Evolutionary conservation across 2,329 filamentous ascomycete genomes (phyloP).

Genomic region (Scedosporium dehoogii): DNA sequence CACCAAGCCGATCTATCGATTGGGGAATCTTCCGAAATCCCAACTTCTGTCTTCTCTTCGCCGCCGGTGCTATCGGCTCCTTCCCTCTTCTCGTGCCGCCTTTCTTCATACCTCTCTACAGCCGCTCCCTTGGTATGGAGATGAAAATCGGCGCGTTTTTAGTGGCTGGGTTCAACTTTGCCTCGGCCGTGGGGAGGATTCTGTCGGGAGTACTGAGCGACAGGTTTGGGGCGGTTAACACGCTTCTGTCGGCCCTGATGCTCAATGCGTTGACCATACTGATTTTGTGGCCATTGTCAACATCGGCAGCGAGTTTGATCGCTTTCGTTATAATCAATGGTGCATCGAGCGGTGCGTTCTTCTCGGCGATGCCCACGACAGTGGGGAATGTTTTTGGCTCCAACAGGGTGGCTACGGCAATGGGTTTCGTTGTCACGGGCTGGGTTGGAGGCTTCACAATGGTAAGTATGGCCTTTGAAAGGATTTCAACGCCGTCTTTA

Average conservation of each 20-base stretch:
- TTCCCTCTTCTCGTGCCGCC: conserved; percentile 52
- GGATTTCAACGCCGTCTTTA: neutral
- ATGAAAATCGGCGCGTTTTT: conserved; percentile 43
- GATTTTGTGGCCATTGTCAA: conserved; percentile 50
- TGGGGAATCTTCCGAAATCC: conserved; percentile 41
- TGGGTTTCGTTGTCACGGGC: conserved; percentile 52
- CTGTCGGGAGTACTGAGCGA: conserved; percentile 44
- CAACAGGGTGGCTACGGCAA: conserved; percentile 40
- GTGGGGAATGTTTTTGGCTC: conserved; percentile 50
- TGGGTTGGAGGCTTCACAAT: conserved; percentile 43
- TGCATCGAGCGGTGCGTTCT: conserved; percentile 51
- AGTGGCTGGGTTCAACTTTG: conserved; percentile 51
- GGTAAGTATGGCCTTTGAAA: neutral
- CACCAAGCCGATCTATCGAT: conserved; percentile 10
- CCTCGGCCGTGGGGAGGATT: conserved; percentile 48
- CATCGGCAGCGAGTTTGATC: conserved; percentile 40
- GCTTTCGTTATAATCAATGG: conserved; percentile 52
- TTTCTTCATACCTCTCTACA: conserved; percentile 50
- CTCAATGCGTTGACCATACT: conserved; percentile 48
- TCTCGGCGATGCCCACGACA: conserved; percentile 52
- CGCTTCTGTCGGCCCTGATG: conserved; percentile 37
- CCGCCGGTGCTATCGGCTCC: conserved; percentile 43
- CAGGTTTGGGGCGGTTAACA: conserved; percentile 43
- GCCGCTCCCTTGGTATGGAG: conserved; percentile 41
- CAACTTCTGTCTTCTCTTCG: conserved; percentile 41